Evolutionary conservation across 2,329 filamentous ascomycete genomes (phyloP).

Genomic region (Didymella sp.): DNA sequence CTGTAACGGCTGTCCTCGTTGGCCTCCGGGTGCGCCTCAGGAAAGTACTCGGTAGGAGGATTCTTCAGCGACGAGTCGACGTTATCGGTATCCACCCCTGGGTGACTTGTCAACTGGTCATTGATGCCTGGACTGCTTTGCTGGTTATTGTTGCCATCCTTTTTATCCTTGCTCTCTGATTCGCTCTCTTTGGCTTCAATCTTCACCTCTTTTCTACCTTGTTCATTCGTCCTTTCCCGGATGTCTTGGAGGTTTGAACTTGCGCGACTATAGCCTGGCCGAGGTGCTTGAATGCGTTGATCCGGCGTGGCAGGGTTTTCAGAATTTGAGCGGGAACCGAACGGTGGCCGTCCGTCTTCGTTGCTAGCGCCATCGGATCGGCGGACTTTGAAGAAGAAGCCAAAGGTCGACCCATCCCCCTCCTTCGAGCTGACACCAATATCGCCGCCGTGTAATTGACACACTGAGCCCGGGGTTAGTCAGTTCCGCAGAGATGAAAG

Average conservation of each 20-base stretch:
- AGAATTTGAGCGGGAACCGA: constrained; percentile 35
- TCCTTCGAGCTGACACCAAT: constrained; percentile 47
- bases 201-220: constrained; percentile 8
- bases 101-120: constrained; percentile 27
- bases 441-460: constrained; percentile 49
- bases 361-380: constrained; percentile 28
- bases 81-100: constrained; percentile 27
- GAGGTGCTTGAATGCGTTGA: constrained; percentile 21
- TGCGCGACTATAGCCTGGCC: constrained; percentile 38
- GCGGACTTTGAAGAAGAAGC: constrained; percentile 49
- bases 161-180: not conserved
- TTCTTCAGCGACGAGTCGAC: constrained; percentile 35
- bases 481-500: not conserved
- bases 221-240: constrained; percentile 30
- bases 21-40: constrained; percentile 38
- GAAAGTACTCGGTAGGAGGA: constrained; percentile 41
- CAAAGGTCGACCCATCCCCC: constrained; percentile 48
- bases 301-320: constrained; percentile 25
- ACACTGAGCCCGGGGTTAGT: constrained; percentile 29
- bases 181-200: constrained; percentile 9
- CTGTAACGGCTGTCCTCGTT: constrained; percentile 30
- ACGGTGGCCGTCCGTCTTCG: constrained; percentile 35
- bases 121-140: not conserved
- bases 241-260: constrained; percentile 40
- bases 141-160: not conserved